Evolutionary conservation across 192 early-diverging fungal genomes (phyloP).

Genomic region (Backusella australiensis): DNA sequence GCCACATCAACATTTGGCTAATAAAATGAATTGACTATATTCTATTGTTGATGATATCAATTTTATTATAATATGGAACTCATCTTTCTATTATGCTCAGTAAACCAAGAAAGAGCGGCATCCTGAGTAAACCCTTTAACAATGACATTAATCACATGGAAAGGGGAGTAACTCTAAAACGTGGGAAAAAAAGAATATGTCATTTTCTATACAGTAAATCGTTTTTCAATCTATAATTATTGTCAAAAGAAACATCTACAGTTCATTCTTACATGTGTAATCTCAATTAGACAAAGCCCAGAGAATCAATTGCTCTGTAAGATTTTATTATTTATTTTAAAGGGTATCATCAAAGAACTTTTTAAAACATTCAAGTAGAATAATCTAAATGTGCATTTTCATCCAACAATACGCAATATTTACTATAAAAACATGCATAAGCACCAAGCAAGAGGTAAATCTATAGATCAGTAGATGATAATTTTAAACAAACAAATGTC

Average conservation of each 20-base stretch:
- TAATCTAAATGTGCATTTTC: neutral
- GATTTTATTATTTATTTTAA: too few species aligned
- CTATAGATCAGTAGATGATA: neutral
- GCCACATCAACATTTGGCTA: neutral
- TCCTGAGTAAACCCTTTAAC: neutral
- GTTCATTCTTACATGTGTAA: neutral
- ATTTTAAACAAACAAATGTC: neutral
- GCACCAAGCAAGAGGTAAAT: too few species aligned
- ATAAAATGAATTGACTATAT: neutral
- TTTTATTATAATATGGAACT: neutral
- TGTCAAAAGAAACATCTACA: neutral
- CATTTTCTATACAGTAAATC: neutral
- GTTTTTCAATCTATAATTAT: neutral
- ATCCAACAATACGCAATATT: neutral
- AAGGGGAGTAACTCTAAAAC: neutral
- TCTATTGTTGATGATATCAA: neutral
- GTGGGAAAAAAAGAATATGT: neutral
- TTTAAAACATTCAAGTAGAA: neutral
- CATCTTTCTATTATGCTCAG: neutral
- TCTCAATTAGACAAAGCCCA: too few species aligned
- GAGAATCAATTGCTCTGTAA: too few species aligned
- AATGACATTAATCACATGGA: neutral
- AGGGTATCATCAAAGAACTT: too few species aligned
- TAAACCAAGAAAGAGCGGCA: neutral
- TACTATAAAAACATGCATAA: neutral